Percentiles rank a stretch among this genome's conserved stretches.
Conservation (phyloP, 164 flowering plant genomes). For the Stephania yunnanensis region DNA sequence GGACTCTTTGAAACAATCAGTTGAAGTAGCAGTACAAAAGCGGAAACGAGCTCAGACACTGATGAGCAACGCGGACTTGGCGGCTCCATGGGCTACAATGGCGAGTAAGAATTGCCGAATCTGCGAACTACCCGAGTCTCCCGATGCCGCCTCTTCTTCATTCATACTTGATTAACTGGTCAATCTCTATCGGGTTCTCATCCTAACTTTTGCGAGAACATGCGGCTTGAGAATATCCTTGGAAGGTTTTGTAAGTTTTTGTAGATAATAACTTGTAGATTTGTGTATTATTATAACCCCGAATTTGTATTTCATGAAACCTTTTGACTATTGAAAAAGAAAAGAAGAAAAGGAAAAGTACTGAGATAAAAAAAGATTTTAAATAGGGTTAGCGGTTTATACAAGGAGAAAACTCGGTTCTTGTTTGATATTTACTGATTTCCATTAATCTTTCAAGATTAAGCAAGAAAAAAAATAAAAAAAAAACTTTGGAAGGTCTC, state of each 20-base stretch:
- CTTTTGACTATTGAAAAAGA: neutral
- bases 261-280: neutral
- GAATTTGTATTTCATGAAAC: neutral
- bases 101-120: constrained; percentile 64
- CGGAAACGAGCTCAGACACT: constrained; percentile 64
- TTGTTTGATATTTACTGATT: too few species aligned
- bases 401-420: neutral
- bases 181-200: neutral
- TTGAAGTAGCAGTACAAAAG: constrained; percentile 40
- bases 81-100: constrained; percentile 54
- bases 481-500: too few species aligned
- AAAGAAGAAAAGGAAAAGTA: neutral
- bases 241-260: neutral
- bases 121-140: constrained; percentile 27
- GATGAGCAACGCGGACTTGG: constrained; percentile 66
- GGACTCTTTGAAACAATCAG: constrained; percentile 28
- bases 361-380: neutral
- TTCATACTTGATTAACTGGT: constrained; percentile 21
- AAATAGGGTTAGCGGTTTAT: neutral
- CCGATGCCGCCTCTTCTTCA: constrained; percentile 20
- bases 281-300: neutral
- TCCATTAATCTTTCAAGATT: too few species aligned
- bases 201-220: neutral
- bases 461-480: too few species aligned
- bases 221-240: neutral